Evolutionary conservation across 495 filamentous ascomycete genomes (phyloP), one percentile per base, ranked within the genome.

Genomic region (Sordaria brevicollis): DNA sequence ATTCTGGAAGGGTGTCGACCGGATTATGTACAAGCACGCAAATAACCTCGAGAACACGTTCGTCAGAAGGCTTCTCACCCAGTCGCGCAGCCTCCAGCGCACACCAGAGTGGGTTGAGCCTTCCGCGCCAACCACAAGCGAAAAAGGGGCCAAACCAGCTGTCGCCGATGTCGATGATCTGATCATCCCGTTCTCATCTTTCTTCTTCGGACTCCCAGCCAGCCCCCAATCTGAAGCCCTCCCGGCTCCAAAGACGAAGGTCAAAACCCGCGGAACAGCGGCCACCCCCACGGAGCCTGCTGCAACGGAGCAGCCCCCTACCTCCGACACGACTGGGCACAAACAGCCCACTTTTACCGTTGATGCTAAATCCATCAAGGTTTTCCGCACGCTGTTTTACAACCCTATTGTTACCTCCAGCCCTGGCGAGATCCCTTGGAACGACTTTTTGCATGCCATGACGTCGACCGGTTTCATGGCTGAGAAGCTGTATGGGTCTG

Each of bases 371-470:
- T 76, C 74, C 15, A 68, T 73, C 66, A 76, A 76, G 71, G 75
- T 77, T 25, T 77, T 77, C n/a, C 71, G 72, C 2, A 69, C 71
- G 4, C 65, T 77, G 17, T 77, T 75, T 66, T 74, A 73, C 66
- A 70, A 74, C n/a, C 69, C 75, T 0, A 39, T 43, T 1, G 66
- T 71, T 7, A 70, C 70, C 4, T 70, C 74, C 0, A 67, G 49
- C 17, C 70, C 74, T 0, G 80, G 79, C 7, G 83, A 87, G 62
- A 43, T 88, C 7, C 39, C 80, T 0, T 89, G 86, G 87, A 76
- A 69, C 29, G 85, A 87, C 67, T 85, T 89, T 67, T 71, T 89
- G 25, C 77, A 84, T 66, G 85, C 86, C 7, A 83, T 89, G 84
- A 67, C 72, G 7, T 71, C 78, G 5, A 76, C 79, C 5, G 84